Evolutionary conservation across 495 filamentous ascomycete species (phyloP), one percentile per base, ranked within the genome.

Genomic region (Lineolata rhizophorae): DNA sequence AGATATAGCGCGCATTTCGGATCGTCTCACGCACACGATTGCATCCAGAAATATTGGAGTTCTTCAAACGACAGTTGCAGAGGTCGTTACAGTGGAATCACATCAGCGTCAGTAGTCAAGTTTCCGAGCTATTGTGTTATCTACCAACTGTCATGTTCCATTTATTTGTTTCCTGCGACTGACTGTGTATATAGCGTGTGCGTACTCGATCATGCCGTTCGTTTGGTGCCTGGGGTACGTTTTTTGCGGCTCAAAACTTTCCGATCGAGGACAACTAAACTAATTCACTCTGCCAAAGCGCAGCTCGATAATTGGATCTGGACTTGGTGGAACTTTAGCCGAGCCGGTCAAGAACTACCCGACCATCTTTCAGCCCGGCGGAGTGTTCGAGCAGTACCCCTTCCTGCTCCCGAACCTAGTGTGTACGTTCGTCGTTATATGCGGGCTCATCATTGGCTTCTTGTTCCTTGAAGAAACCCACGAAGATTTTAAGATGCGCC

Each of bases 391-490:
- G 16, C 55, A 53, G 18, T 93, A 74, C 44, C 87, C 87, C 0
- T 97, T 92, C 49, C 65, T 95, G 33, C 69, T 97, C 30, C 84
- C 87, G 34, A 97, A 95, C 52, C 53, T 95, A 20, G 76, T 97
- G 37, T 93, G 90, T 50, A 70, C 85, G 35, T 51, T 59, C 16
- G 63, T 92, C 22, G 72, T 97, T 3, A 49, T 72, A 12, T 54
- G 78, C 24, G 82, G 84, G 6, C 72, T 97, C 17, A 50, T 74
- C 14, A 65, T 92, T 37, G 87, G 87, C 17, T 58, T 87, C 29
- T 48, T 97, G 24, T 97, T 94, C 52, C 58, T 97, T 37, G 82
- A 95, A 55, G 87, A 97, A 56, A 95, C 87, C 4, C 87, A 95
- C 45, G 69, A 69, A 27, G 72, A 85, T 46, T 78, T 75, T 58